Evolutionary conservation across 2,329 filamentous ascomycete genomes (phyloP).

Genomic region (Claviceps sp.): DNA sequence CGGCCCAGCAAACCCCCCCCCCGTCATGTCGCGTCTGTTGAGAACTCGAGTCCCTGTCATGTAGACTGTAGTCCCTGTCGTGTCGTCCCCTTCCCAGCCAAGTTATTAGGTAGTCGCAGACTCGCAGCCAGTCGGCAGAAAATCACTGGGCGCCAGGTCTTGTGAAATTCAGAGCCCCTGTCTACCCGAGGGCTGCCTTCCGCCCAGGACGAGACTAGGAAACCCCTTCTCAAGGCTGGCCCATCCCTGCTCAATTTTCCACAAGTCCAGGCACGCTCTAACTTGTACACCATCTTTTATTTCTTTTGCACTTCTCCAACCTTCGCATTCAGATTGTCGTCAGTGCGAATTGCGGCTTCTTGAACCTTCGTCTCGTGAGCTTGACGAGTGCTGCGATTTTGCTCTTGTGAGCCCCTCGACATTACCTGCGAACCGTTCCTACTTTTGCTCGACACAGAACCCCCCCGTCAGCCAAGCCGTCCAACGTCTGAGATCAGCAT

Average conservation of each 20-base stretch:
- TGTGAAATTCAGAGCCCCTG: slow-evolving; percentile 1
- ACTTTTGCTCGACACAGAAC: background rate
- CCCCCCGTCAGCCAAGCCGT: background rate
- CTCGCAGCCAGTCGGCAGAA: background rate
- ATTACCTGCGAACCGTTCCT: background rate
- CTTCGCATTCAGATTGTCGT: background rate
- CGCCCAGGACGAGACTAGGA: background rate
- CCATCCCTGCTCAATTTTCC: slow-evolving; percentile 5
- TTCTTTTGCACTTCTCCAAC: slow-evolving; percentile 2
- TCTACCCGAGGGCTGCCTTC: slow-evolving; percentile 1
- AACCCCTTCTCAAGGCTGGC: slow-evolving; percentile 4
- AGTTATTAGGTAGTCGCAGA: no score
- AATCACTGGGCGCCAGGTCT: background rate
- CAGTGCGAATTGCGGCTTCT: background rate
- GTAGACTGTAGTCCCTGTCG: background rate
- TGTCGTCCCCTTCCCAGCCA: background rate
- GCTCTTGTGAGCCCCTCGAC: background rate
- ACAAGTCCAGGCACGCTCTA: background rate
- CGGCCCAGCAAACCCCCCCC: no score
- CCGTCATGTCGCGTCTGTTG: no score
- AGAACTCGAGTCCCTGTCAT: no score
- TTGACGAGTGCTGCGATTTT: background rate
- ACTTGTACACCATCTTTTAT: slow-evolving; percentile 2
- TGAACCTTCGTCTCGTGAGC: background rate
- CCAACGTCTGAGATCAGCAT: background rate